Conservation (phyloP, 768 basidiomycete genomes). For the Leccinum olivaceopallidum region DNA sequence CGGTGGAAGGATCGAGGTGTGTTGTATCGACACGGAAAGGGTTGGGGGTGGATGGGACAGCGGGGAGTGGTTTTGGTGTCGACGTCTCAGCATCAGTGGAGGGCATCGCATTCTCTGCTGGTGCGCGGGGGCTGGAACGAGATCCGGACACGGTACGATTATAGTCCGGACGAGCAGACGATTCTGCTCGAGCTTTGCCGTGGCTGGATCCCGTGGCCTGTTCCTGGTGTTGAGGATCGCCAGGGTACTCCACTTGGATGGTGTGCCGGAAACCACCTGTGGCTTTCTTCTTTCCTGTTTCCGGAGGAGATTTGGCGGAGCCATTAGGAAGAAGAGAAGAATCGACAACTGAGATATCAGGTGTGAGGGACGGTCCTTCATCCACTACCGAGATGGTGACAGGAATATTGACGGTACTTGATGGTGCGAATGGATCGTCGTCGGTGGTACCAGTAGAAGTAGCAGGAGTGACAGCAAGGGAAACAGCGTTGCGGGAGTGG, state of each 20-base stretch:
- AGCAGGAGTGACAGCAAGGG: constrained; percentile 47
- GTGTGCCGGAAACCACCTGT: constrained; percentile 73
- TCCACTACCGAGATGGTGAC: constrained; percentile 32
- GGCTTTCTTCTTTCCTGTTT: constrained; percentile 49
- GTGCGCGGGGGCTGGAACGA: constrained; percentile 2
- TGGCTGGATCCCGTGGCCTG: constrained; percentile 21
- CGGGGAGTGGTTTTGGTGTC: constrained; percentile 33
- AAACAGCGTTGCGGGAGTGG: constrained; percentile 40
- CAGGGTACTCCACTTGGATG: constrained; percentile 91
- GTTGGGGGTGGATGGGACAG: constrained; percentile 23
- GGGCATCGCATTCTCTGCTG: constrained; percentile 22
- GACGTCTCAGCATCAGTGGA: constrained; percentile 12
- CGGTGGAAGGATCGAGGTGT: constrained; percentile 24
- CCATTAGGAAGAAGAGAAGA: constrained; percentile 24
- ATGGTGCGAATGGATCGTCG: constrained; percentile 74
- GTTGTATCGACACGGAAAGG: constrained; percentile 24
- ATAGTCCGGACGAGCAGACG: constrained; percentile 12
- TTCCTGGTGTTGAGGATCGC: constrained; percentile 45
- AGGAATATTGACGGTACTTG: constrained; percentile 31
- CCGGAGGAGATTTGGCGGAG: constrained; percentile 36
- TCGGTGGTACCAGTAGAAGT: constrained; percentile 42
- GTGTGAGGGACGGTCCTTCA: constrained; percentile 20
- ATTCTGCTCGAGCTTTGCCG: constrained; percentile 19
- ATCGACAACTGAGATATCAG: constrained; percentile 21
- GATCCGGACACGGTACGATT: constrained; percentile 21